Conservation (phyloP, 331 rosid species). For the Cydonia oblonga region DNA sequence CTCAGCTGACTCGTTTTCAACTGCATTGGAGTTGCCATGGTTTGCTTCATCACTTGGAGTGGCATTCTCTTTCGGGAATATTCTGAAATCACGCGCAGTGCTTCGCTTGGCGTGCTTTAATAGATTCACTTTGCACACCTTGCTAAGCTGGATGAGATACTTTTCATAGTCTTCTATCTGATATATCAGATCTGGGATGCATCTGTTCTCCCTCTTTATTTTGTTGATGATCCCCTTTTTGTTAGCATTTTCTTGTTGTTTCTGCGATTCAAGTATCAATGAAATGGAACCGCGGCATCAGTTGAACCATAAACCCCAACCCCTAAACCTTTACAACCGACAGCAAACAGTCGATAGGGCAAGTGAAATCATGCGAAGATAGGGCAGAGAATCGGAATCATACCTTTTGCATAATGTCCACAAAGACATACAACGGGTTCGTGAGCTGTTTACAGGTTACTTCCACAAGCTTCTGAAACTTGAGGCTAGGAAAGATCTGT, state of each 20-base stretch:
- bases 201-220: slow-evolving; percentile 34
- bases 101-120: slow-evolving; percentile 35
- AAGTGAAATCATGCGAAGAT: neutral
- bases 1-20: slow-evolving; percentile 11
- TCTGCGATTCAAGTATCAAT: slow-evolving; percentile 8
- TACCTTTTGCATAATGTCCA: slow-evolving; percentile 26
- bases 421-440: slow-evolving; percentile 21
- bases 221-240: slow-evolving; percentile 19
- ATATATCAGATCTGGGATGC: slow-evolving; percentile 31
- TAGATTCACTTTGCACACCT: slow-evolving; percentile 30
- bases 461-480: slow-evolving; percentile 31
- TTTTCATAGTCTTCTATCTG: slow-evolving; percentile 38
- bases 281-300: neutral
- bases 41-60: slow-evolving; percentile 9
- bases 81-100: slow-evolving; percentile 31
- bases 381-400: neutral
- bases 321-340: neutral
- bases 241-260: slow-evolving; percentile 19
- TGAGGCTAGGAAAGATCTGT: slow-evolving; percentile 24
- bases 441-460: slow-evolving; percentile 33
- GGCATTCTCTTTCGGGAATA: neutral
- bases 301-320: neutral
- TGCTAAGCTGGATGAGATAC: slow-evolving; percentile 33
- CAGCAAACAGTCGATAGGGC: neutral
- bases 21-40: slow-evolving; percentile 1